Conservation (phyloP, 2,329 filamentous ascomycete genomes). For the Botrytis cinerea region DNA sequence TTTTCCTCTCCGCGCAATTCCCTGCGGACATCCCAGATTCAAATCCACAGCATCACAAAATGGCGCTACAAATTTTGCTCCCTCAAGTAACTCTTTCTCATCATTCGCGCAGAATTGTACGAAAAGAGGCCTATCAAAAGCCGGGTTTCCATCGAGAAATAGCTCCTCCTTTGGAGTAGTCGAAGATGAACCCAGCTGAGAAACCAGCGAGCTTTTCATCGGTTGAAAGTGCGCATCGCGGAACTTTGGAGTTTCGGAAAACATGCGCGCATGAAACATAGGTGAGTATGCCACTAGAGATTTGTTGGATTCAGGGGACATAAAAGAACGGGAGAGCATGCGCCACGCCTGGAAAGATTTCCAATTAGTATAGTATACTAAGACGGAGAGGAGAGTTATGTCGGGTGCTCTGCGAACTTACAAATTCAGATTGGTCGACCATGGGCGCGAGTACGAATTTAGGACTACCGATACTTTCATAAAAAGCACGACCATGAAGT, state of each 20-base stretch:
- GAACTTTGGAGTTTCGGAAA: constrained; percentile 74
- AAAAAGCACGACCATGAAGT: constrained; percentile 84
- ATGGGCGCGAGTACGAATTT: constrained; percentile 92
- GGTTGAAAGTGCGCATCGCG: constrained; percentile 78
- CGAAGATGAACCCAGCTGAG: constrained; percentile 28
- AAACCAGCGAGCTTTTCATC: constrained; percentile 42
- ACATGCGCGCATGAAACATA: constrained; percentile 94
- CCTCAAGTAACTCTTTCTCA: constrained; percentile 73
- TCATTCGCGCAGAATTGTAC: constrained; percentile 97
- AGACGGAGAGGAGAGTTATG: not conserved
- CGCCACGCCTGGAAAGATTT: constrained; percentile 75
- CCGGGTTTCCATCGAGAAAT: constrained; percentile 84
- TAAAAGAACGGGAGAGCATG: constrained; percentile 90
- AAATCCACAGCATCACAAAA: constrained; percentile 95
- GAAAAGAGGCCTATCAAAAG: constrained; percentile 83
- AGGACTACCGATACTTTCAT: constrained; percentile 90
- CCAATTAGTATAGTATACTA: constrained; percentile 19
- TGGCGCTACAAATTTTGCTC: constrained; percentile 75
- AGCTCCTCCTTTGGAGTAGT: constrained; percentile 42
- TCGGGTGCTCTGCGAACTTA: constrained; percentile 50
- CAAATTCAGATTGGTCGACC: constrained; percentile 98
- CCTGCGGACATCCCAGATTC: constrained; percentile 94
- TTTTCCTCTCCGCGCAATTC: constrained; percentile 85
- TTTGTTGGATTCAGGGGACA: constrained; percentile 64
- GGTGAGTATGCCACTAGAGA: constrained; percentile 85